Evolutionary conservation across 1,284 basidiomycete genomes (phyloP).

Genomic region (Tilletia walkeri): DNA sequence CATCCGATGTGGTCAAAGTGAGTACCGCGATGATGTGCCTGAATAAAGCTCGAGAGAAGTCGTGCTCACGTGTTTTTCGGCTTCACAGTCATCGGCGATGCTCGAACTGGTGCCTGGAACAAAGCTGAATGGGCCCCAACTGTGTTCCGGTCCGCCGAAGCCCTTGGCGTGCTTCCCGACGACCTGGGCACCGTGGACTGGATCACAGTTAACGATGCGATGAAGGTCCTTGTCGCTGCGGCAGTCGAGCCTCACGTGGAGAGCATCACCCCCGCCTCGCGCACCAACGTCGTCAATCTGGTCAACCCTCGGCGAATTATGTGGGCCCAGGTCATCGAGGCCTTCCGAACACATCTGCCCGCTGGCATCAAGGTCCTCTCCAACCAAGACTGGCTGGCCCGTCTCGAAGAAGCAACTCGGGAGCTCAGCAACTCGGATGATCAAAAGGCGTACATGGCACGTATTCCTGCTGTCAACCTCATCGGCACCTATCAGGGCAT

Average conservation of each 20-base stretch:
- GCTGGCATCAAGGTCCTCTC: background rate
- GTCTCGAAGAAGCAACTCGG: background rate
- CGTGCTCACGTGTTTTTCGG: background rate
- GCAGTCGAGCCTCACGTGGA: background rate
- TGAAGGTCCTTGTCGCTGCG: background rate
- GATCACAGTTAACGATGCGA: constrained; percentile 3
- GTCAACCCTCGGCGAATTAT: background rate
- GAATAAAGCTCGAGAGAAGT: background rate
- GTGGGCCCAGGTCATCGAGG: background rate
- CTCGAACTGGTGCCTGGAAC: constrained; percentile 7
- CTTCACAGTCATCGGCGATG: background rate
- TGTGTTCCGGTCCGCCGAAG: background rate
- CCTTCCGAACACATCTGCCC: background rate
- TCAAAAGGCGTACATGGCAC: too few species aligned
- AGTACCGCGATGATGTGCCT: background rate
- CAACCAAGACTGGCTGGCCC: background rate
- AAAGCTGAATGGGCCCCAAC: background rate
- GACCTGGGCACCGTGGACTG: constrained; percentile 6
- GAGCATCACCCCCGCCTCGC: background rate
- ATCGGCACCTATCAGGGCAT: background rate
- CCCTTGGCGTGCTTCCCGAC: background rate
- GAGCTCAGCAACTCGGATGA: too few species aligned
- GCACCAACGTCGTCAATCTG: constrained; percentile 1
- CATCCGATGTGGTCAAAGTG: constrained; percentile 14
- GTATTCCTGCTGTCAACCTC: background rate